Evolutionary conservation across 768 basidiomycete genomes (phyloP).

Genomic region (Auriscalpium vulgare): DNA sequence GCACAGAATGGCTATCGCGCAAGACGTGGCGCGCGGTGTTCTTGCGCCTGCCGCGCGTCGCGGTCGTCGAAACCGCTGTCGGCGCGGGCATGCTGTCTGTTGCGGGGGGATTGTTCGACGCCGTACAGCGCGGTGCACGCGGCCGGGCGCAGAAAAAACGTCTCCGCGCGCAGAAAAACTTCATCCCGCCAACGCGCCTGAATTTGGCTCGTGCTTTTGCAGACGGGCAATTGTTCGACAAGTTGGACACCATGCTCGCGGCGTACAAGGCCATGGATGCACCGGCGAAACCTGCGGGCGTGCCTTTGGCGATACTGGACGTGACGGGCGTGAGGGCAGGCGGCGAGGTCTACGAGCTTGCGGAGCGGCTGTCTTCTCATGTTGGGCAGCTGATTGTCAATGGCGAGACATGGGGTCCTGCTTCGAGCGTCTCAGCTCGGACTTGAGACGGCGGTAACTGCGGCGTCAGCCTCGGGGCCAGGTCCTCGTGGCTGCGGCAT

Average conservation of each 20-base stretch:
- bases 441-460: no score
- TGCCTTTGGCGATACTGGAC: background rate
- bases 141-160: background rate
- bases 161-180: background rate
- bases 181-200: background rate
- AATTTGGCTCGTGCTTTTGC: background rate
- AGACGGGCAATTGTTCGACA: background rate
- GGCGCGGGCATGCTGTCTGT: background rate
- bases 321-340: background rate
- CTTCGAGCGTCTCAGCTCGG: no score
- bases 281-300: background rate
- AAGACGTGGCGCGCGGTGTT: background rate
- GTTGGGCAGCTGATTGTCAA: no score
- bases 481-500: no score
- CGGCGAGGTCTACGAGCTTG: background rate
- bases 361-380: no score
- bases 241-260: background rate
- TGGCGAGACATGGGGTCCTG: no score
- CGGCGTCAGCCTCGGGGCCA: no score
- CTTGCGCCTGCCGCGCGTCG: background rate
- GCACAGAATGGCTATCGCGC: background rate
- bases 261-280: background rate
- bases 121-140: background rate
- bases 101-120: background rate
- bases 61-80: background rate